Evolutionary conservation across 2,329 filamentous ascomycete species (phyloP).

Genomic region (Penicillium freii): DNA sequence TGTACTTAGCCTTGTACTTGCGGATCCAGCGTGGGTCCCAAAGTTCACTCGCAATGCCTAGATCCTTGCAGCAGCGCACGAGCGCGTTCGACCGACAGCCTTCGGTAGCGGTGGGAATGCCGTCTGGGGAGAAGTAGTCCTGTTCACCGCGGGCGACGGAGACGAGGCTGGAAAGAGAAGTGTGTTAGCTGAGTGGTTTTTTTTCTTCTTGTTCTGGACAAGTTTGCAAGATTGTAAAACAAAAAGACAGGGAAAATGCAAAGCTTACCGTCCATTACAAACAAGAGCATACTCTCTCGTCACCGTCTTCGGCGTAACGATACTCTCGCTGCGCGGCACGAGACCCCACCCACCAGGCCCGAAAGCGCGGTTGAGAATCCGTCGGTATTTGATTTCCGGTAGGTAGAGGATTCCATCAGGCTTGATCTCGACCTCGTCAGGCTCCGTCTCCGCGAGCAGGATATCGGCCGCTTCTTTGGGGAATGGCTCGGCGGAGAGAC

Average conservation of each 20-base stretch:
- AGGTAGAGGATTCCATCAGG: conserved; percentile 95
- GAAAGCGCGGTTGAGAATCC: conserved; percentile 86
- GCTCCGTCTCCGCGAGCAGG: conserved; percentile 64
- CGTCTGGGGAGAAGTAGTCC: conserved; percentile 84
- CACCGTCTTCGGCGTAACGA: conserved; percentile 74
- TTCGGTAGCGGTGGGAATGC: conserved; percentile 90
- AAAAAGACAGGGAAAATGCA: neutral
- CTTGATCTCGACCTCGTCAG: conserved; percentile 89
- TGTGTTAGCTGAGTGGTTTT: neutral
- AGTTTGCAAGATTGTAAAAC: neutral
- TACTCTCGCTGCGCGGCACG: conserved; percentile 79
- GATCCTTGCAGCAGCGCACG: conserved; percentile 97
- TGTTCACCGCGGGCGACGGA: conserved; percentile 92
- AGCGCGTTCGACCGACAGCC: conserved; percentile 97
- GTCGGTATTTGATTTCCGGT: conserved; percentile 95
- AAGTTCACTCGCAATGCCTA: conserved; percentile 89
- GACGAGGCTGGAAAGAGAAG: conserved; percentile 63
- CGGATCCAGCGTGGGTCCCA: conserved; percentile 95
- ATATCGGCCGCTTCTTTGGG: conserved; percentile 65
- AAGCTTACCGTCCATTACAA: conserved; percentile 72
- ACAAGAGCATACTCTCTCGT: conserved; percentile 93
- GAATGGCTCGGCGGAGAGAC: conserved; percentile 70
- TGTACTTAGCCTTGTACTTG: conserved; percentile 71
- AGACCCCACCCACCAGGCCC: conserved; percentile 95
- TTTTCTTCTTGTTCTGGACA: neutral